These are phyloP conservation scores for Schizochytrium sp. DNA, from an alignment of 108 stramenopile species.

Conservation along the genomic window DNA sequence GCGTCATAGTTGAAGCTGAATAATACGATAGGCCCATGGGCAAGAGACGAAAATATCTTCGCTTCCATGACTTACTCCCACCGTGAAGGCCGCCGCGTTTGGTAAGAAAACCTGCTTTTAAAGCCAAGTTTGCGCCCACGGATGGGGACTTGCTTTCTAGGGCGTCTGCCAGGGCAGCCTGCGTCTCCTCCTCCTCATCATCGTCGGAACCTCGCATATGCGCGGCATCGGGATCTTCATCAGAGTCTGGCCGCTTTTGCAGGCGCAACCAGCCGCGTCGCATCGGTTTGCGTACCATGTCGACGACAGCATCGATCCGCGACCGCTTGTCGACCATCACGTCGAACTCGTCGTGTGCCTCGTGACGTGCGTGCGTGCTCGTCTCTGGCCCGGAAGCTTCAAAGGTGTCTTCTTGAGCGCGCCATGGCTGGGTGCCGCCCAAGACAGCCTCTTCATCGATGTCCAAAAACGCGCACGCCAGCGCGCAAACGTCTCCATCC, in stretches of 20 bases:
- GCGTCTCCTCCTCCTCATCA: neutral
- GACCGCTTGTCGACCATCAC: neutral
- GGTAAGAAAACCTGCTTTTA: neutral
- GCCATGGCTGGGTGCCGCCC: neutral
- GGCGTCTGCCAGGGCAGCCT: neutral
- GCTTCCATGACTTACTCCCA: conserved; percentile 26
- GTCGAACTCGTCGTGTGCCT: neutral
- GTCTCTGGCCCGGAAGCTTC: neutral
- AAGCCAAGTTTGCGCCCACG: no score
- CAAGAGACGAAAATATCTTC: neutral
- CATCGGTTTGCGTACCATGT: neutral
- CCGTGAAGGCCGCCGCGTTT: conserved; percentile 17
- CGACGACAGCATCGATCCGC: neutral
- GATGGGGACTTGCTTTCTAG: neutral
- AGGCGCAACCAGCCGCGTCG: neutral
- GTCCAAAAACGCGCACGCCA: neutral
- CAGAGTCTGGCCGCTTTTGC: neutral
- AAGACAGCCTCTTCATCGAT: neutral
- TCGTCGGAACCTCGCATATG: neutral
- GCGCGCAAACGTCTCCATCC: neutral
- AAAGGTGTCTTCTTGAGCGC: neutral
- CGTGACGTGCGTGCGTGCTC: neutral
- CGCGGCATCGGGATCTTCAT: neutral
- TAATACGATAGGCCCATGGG: conserved; percentile 11
- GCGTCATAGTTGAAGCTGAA: neutral